Conservation (phyloP, 768 basidiomycete species). For the Ramaria rubella region DNA sequence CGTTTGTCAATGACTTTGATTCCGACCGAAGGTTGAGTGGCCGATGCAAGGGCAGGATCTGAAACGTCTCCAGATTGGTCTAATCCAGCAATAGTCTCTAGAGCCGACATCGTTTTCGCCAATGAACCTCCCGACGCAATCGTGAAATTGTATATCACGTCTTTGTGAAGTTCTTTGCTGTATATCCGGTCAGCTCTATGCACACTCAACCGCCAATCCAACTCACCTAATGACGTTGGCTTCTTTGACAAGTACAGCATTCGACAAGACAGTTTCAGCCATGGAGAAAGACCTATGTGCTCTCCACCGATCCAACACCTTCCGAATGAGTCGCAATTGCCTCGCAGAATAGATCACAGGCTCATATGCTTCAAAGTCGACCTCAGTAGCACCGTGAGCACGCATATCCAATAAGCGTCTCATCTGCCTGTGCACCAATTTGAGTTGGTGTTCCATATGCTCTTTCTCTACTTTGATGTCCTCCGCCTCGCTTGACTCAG, state of each 20-base stretch:
- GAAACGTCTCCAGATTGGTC: conserved; percentile 91
- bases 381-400: conserved; percentile 68
- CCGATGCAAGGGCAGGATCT: conserved; percentile 69
- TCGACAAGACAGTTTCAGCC: conserved; percentile 82
- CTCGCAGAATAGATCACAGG: conserved; percentile 76
- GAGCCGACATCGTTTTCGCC: conserved; percentile 71
- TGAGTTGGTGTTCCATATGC: conserved; percentile 87
- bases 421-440: conserved; percentile 75
- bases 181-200: conserved; percentile 5
- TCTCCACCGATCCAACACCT: conserved; percentile 81
- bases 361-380: conserved; percentile 59
- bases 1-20: conserved; percentile 89
- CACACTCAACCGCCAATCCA: conserved; percentile 8
- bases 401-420: conserved; percentile 71
- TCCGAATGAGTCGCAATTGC: conserved; percentile 76
- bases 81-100: conserved; percentile 80
- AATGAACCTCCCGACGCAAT: conserved; percentile 78
- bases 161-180: conserved; percentile 82
- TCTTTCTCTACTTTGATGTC: conserved; percentile 86
- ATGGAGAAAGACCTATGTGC: conserved; percentile 81
- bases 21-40: conserved; percentile 75
- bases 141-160: conserved; percentile 88
- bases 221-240: conserved; percentile 85
- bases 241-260: conserved; percentile 85
- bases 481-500: conserved; percentile 57